phyloP scores from a whole-genome alignment of 2,329 filamentous ascomycete genomes.

The Pestalotiopsis sp. region DNA sequence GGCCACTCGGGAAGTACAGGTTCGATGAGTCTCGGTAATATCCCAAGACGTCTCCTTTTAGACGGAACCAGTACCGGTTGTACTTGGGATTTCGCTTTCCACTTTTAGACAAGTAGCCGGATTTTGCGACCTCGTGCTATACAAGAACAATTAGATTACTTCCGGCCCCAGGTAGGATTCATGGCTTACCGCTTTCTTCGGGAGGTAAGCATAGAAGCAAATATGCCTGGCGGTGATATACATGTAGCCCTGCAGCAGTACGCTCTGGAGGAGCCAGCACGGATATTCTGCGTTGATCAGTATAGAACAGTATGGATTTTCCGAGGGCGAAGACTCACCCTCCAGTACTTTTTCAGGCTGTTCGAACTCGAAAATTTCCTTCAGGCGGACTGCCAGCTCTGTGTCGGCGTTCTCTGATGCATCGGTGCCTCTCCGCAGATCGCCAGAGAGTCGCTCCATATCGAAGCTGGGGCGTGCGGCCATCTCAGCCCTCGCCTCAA shows the following conservation, averaged over 20 bases:
- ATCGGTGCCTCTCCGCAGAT: slow-evolving; percentile 36
- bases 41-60: slow-evolving; percentile 89
- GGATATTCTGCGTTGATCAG: slow-evolving; percentile 70
- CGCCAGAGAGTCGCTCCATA: slow-evolving; percentile 48
- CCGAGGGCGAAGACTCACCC: slow-evolving; percentile 44
- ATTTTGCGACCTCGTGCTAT: slow-evolving; percentile 76
- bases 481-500: slow-evolving; percentile 71
- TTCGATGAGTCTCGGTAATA: slow-evolving; percentile 86
- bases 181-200: slow-evolving; percentile 77
- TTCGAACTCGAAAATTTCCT: slow-evolving; percentile 85
- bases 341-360: slow-evolving; percentile 82
- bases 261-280: slow-evolving; percentile 90
- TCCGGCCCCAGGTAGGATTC: neutral
- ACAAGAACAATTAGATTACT: neutral
- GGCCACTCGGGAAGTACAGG: slow-evolving; percentile 87
- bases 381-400: slow-evolving; percentile 70
- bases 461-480: slow-evolving; percentile 61
- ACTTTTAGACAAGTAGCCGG: slow-evolving; percentile 85
- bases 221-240: slow-evolving; percentile 93
- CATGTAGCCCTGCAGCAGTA: slow-evolving; percentile 91
- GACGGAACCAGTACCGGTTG: slow-evolving; percentile 87
- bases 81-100: slow-evolving; percentile 88
- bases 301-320: neutral
- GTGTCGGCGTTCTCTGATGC: slow-evolving; percentile 48
- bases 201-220: slow-evolving; percentile 97